Base-by-base conservation (phyloP, 2,329 filamentous ascomycete species). In the Scedosporium minutisporum region DNA sequence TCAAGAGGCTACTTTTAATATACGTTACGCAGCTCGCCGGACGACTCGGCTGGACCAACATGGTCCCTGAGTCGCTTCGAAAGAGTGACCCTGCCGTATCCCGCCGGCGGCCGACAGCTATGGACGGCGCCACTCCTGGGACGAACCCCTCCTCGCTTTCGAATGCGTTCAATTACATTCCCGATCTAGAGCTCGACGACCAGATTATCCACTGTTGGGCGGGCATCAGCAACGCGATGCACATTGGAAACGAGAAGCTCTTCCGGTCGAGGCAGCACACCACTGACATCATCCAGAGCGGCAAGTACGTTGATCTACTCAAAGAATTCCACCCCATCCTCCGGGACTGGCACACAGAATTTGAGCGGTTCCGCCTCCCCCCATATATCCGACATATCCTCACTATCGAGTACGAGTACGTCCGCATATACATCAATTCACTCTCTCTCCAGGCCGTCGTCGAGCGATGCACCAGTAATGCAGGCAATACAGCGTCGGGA, bases 11-110 rank as follows among this genome's bases (percentile, higher is more conserved):
- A 5, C 83, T 99, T 6, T 80, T 96, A 63, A 91, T 97, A 64
- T 97, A 97, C 72, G 85, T 96, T 48, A 93, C 91, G 1, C 93
- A 97, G 74, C 88, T 96, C n/a, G 93, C 92, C 65, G 95, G 93
- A 18, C 87, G 95, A 18, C 82, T 99, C 10, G 93, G 92, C 1
- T 90, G 96, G 79, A 96, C 92, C 0, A 96, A 91, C 60, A 96
- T 97, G 91, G 87, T 96, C 2, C 92, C 93, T 2, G 84, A 87
- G 68, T 81, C 81, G 67, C 75, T 87, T 16, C 78, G 85, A 53
- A 81, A 79, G 69, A 81, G 78, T 48, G 84, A 87, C 65, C 81
- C 82, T 3, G 81, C 80, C n/a, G 76, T 84, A 66, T 76, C 79
- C 6, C 74, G 81, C 27, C 77, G 77, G 38, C 79, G 81, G 4